Conservation (phyloP, 2,329 filamentous ascomycete species). For the Cylindrodendrum hubeiense region DNA sequence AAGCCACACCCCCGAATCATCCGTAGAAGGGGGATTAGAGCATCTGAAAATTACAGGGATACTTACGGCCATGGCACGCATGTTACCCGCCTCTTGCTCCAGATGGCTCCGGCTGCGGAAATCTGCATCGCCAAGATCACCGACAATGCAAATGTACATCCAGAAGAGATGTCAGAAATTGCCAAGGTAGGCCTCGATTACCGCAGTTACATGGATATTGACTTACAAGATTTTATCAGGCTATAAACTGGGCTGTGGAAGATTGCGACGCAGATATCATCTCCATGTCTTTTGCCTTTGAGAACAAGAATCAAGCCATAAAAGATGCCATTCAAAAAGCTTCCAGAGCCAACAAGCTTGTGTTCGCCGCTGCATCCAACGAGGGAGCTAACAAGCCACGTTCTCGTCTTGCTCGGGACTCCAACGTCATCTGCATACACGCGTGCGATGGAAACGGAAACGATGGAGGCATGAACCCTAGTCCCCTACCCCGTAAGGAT, state of each 20-base stretch:
- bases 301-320: slow-evolving; percentile 11
- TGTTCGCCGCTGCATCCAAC: slow-evolving; percentile 15
- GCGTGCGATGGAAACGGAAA: slow-evolving; percentile 30
- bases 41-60: not conserved
- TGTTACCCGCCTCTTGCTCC: slow-evolving; percentile 2
- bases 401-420: slow-evolving; percentile 14
- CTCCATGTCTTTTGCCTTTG: slow-evolving; percentile 43
- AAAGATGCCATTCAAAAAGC: slow-evolving; percentile 11
- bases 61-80: slow-evolving; percentile 18
- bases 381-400: slow-evolving; percentile 3
- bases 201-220: no score
- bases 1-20: not conserved
- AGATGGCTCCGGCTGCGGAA: slow-evolving; percentile 9
- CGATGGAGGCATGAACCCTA: slow-evolving; percentile 20
- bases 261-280: slow-evolving; percentile 41
- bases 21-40: no score
- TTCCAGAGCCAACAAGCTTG: not conserved
- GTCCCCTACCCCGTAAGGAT: not conserved
- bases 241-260: slow-evolving; percentile 37
- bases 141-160: not conserved
- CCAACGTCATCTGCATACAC: slow-evolving; percentile 30
- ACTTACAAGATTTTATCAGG: no score
- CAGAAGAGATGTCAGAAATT: not conserved
- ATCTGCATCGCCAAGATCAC: slow-evolving; percentile 21
- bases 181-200: slow-evolving; percentile 1